Conservation (phyloP, 2,329 filamentous ascomycete genomes). For the Verticillium dahliae region DNA sequence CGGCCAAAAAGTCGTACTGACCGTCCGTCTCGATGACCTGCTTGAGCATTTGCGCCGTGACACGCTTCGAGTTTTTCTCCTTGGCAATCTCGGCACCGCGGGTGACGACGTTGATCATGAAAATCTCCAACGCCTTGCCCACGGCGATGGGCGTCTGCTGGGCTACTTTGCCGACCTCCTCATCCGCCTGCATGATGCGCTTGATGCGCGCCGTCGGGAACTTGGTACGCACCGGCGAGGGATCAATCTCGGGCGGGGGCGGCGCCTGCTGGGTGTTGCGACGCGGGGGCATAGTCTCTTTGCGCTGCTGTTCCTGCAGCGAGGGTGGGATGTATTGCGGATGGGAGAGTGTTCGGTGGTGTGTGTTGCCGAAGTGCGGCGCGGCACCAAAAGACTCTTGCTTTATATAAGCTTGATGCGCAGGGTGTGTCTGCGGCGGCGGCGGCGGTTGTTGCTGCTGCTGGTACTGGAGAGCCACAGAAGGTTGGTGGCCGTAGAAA, state of each 20-base stretch:
- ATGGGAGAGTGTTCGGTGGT: constrained; percentile 6
- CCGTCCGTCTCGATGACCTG: constrained; percentile 81
- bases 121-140: constrained; percentile 90
- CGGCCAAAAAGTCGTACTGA: constrained; percentile 87
- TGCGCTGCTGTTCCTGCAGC: constrained; percentile 12
- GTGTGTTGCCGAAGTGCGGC: constrained; percentile 8
- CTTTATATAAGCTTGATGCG: constrained; percentile 7
- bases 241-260: constrained; percentile 39
- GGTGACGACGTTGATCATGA: constrained; percentile 91
- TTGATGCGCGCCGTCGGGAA: constrained; percentile 98
- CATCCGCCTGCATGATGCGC: constrained; percentile 98
- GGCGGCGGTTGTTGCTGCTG: not conserved
- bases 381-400: not conserved
- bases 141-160: constrained; percentile 96
- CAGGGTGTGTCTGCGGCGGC: not conserved
- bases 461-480: not conserved
- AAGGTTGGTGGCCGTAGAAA: constrained; percentile 3
- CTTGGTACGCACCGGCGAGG: constrained; percentile 80
- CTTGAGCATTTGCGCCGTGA: constrained; percentile 88
- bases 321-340: constrained; percentile 12
- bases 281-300: constrained; percentile 29
- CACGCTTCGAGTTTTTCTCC: constrained; percentile 77
- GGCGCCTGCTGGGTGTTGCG: constrained; percentile 29
- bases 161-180: constrained; percentile 96
- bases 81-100: constrained; percentile 82